phyloP scores from a whole-genome alignment of 495 filamentous ascomycete species.

The Lasiosphaeriaceae sp. region DNA sequence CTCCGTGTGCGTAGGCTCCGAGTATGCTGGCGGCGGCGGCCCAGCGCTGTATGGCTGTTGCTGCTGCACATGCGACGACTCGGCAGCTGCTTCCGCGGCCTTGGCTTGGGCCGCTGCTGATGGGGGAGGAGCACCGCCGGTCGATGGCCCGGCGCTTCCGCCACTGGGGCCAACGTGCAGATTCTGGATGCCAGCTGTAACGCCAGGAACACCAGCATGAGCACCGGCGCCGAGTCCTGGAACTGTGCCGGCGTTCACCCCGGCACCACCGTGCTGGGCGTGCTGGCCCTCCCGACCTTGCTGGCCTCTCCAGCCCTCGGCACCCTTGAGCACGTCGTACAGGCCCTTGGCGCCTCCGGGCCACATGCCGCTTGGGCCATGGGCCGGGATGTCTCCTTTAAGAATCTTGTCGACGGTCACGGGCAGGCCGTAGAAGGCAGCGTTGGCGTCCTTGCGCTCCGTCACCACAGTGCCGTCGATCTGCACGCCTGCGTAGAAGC shows the following conservation, averaged over 20 bases:
- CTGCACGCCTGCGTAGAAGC: conserved; percentile 73
- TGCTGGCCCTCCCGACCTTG: conserved; percentile 1
- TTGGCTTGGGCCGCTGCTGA: conserved; percentile 14
- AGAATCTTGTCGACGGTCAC: conserved; percentile 64
- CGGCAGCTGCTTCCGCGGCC: conserved; percentile 25
- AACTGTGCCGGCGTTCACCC: conserved; percentile 1
- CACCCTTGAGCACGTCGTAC: conserved; percentile 25
- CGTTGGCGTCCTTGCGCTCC: conserved; percentile 77
- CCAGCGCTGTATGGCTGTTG: not conserved
- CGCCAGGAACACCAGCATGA: not conserved
- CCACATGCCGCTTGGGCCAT: conserved; percentile 21
- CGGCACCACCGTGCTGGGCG: not conserved
- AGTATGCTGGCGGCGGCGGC: not conserved
- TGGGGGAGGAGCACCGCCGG: not conserved
- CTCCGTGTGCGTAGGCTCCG: not conserved
- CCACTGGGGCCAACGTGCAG: conserved; percentile 2
- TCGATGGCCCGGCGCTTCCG: conserved; percentile 10
- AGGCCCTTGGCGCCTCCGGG: conserved; percentile 18
- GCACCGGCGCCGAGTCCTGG: not conserved
- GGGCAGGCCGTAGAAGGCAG: conserved; percentile 64
- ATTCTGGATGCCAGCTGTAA: conserved; percentile 8
- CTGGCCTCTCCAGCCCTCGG: conserved; percentile 24
- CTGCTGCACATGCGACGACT: conserved; percentile 4
- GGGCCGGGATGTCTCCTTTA: conserved; percentile 52
- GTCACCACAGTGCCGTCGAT: conserved; percentile 76